Evolutionary conservation across 768 basidiomycete species (phyloP).

Genomic region (Mycena rosella): DNA sequence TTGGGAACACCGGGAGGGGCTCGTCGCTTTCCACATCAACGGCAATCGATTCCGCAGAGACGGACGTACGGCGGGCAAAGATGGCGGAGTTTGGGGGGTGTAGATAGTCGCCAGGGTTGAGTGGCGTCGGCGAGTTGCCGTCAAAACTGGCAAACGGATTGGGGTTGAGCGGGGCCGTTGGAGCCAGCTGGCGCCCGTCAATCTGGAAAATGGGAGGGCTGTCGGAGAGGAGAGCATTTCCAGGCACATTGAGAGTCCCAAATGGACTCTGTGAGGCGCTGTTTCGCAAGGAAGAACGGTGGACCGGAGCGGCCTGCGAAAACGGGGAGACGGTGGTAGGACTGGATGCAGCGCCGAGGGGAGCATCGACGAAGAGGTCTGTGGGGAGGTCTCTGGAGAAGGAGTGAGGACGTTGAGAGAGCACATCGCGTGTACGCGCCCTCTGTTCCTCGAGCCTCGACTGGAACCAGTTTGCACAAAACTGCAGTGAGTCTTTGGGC

Average conservation of each 20-base stretch:
- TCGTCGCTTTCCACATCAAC: slow-evolving; percentile 77
- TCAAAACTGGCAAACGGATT: slow-evolving; percentile 70
- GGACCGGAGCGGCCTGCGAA: slow-evolving; percentile 58
- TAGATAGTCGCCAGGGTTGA: slow-evolving; percentile 73
- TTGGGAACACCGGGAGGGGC: slow-evolving; percentile 80
- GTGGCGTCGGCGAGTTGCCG: slow-evolving; percentile 59
- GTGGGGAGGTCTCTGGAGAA: slow-evolving; percentile 64
- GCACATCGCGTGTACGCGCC: slow-evolving; percentile 74
- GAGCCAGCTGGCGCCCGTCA: slow-evolving; percentile 70
- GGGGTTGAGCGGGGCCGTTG: slow-evolving; percentile 69
- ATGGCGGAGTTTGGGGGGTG: slow-evolving; percentile 81
- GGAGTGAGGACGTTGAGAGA: slow-evolving; percentile 65
- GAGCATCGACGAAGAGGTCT: slow-evolving; percentile 71
- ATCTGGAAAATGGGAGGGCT: slow-evolving; percentile 70
- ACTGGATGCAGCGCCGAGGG: slow-evolving; percentile 48
- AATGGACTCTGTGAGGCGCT: slow-evolving; percentile 77
- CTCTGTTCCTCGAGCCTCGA: slow-evolving; percentile 88
- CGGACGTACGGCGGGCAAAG: slow-evolving; percentile 92
- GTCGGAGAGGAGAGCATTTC: slow-evolving; percentile 78
- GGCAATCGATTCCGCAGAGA: slow-evolving; percentile 96
- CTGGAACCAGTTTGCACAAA: slow-evolving; percentile 96
- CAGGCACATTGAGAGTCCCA: slow-evolving; percentile 83
- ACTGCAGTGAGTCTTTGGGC: slow-evolving; percentile 92
- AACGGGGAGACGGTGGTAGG: slow-evolving; percentile 68
- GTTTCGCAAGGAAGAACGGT: slow-evolving; percentile 69